Evolutionary conservation across 805 yeast species (phyloP).

Genomic region (Debaryomyces castellii): DNA sequence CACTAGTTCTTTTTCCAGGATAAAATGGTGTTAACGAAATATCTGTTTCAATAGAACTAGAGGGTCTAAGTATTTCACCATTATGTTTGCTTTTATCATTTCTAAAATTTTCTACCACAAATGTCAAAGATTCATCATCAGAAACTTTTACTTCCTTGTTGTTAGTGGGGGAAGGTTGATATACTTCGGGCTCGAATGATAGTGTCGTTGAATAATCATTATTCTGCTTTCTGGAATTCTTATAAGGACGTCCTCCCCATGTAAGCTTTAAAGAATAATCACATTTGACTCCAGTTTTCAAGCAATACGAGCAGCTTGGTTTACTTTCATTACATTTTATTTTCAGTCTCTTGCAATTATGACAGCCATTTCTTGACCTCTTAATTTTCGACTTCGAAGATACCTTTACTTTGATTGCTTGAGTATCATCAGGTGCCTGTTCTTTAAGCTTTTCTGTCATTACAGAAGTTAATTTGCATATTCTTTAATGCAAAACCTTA

Average conservation of each 20-base stretch:
- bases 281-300: conserved; percentile 46
- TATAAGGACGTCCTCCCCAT: conserved; percentile 77
- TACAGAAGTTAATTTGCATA: neutral
- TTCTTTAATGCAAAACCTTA: neutral
- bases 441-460: neutral
- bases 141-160: neutral
- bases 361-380: conserved; percentile 61
- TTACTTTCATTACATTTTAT: conserved; percentile 70
- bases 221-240: conserved; percentile 36
- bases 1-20: neutral
- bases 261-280: conserved; percentile 63
- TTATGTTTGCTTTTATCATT: too few species aligned
- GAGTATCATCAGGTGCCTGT: neutral
- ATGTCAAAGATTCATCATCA: neutral
- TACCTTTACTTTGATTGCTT: neutral
- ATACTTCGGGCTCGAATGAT: neutral
- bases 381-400: conserved; percentile 17
- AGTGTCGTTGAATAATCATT: conserved; percentile 1
- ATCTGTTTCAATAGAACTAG: neutral
- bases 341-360: conserved; percentile 58
- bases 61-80: too few species aligned
- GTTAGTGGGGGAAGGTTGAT: neutral
- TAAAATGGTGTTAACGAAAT: neutral
- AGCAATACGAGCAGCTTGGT: conserved; percentile 62
- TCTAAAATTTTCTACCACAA: conserved; percentile 4